Evolutionary conservation across 257 asterid genomes (phyloP), one percentile per base, ranked within the genome.

Genomic region (Linderniella brevidens): DNA sequence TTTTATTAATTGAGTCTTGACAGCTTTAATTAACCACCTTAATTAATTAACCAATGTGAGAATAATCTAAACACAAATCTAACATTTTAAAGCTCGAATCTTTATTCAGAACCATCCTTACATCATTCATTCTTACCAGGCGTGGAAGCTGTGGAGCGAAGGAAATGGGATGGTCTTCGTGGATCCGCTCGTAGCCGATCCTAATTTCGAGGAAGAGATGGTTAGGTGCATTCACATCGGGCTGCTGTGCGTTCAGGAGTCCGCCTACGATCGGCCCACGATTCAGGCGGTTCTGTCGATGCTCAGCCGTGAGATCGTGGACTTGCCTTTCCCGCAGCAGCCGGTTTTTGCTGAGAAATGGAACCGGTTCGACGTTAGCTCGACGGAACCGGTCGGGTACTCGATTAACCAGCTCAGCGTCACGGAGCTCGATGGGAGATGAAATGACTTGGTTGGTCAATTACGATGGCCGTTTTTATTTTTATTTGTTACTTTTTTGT

Each of bases 91-190:
- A 25, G 32, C 3, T 25, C 32, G 32, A 25, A 25, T 2, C 32
- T 25, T 25, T 25, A 2, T 25, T n/a, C n/a, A n/a, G n/a, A n/a
- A n/a, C n/a, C n/a, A 6, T 25, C 6, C 32, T 25, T 25, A 25
- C 32, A 25, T 25, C 6, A 25, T 25, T 25, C 10, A 3, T 45
- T 38, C 18, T 13, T 19, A 19, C 8, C 29, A 62, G 62, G 52
- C 60, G 8, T 56, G 67, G 64, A 60, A 60, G 41, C 4, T 53
- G 29, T 53, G 66, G 60, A 60, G 36, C 9, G 60, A 53, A 48
- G 60, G 19, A 35, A 48, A 40, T 39, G 49, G 13, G 9, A 1
- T 53, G n/a, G 56, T 10, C 17, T 41, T 60, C 10, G 18, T 46
- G 17, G 60, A 60, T 48, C 38, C 36, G 29, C 37, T 41, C 17